Conservation (phyloP, 805 yeast species). For the Monosporozyma solicola region DNA sequence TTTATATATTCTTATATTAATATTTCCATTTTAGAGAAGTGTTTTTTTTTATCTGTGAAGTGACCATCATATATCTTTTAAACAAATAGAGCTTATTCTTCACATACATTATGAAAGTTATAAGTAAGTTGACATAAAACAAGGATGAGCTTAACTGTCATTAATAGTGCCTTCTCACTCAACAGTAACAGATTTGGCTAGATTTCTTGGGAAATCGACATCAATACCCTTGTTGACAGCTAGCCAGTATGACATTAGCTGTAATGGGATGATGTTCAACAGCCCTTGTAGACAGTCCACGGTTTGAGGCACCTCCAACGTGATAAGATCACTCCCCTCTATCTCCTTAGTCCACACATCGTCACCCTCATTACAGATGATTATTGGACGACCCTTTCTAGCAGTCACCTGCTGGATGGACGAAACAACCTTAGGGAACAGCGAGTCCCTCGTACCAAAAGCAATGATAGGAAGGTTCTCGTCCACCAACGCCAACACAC, state of each 20-base stretch:
- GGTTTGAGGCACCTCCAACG: conserved; percentile 86
- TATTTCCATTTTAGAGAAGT: too few species aligned
- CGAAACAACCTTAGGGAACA: conserved; percentile 91
- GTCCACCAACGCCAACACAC: conserved; percentile 94
- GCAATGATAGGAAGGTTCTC: conserved; percentile 90
- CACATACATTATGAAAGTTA: too few species aligned
- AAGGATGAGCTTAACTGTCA: background rate
- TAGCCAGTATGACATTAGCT: conserved; percentile 92
- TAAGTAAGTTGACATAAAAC: background rate
- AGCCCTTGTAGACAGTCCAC: conserved; percentile 97
- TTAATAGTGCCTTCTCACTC: conserved; percentile 40
- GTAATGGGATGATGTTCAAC: conserved; percentile 88
- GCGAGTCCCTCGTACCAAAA: conserved; percentile 90
- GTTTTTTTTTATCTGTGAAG: too few species aligned
- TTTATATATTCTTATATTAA: too few species aligned
- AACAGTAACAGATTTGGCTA: conserved; percentile 97
- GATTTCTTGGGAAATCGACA: conserved; percentile 97
- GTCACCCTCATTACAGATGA: conserved; percentile 80
- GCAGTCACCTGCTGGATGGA: conserved; percentile 96
- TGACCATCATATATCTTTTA: too few species aligned
- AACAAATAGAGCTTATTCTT: too few species aligned
- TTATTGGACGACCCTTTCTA: conserved; percentile 93
- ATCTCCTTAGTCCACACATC: conserved; percentile 44
- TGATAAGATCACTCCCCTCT: conserved; percentile 39
- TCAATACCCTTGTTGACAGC: conserved; percentile 92